Base-by-base conservation (phyloP, 2,329 filamentous ascomycete genomes). In the Davidsoniella neocaledoniae region DNA sequence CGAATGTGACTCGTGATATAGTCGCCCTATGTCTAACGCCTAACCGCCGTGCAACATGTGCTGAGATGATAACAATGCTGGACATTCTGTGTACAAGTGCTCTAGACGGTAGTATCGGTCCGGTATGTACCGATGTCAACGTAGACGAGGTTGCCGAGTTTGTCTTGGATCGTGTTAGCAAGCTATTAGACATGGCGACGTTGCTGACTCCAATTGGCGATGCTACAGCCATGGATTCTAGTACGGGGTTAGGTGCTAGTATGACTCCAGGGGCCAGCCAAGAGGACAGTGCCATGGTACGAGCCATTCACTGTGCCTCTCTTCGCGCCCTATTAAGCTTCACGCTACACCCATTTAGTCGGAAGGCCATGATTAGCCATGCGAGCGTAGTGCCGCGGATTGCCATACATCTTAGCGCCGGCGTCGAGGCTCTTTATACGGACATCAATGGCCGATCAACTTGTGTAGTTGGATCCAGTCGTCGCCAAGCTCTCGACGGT, bases 391-490 rank as follows among this genome's bases (percentile, higher is more conserved):
- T 94, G 14, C 86, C 84, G 1, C 76, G 85, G 2, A 66, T 94
- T 0, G 79, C 93, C 23, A 75, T 78, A 23, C 77, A 83, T 3
- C 61, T 77, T 12, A 68, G 66, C 46, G 66, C 63, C 42, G 76
- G 88, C 47, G 80, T 91, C 52, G 82, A 86, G 55, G 77, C 83
- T 55, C 66, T 95, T 17, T 83, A 87, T 59, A 73, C 26, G 7
- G 10, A 82, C 53, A 26, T 43, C 9, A 23, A 29, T 4, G 47
- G 47, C 16, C 47, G 21, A 14, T 14, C 26, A 2, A 29, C 47
- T 7, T 49, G 26, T 49, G 12, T 38, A 46, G 19, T 46, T 29
- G 16, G 44, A 38, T n/a, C 8, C 19, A 16, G 17, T 19, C 44
- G 17, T 5, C 26, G 26, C 26, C 26, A 29, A 29, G 7, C 26